Evolutionary conservation across 2,329 filamentous ascomycete genomes (phyloP), one percentile per base, ranked within the genome.

Genomic region (Teratosphaeria pseudoeucalypti): DNA sequence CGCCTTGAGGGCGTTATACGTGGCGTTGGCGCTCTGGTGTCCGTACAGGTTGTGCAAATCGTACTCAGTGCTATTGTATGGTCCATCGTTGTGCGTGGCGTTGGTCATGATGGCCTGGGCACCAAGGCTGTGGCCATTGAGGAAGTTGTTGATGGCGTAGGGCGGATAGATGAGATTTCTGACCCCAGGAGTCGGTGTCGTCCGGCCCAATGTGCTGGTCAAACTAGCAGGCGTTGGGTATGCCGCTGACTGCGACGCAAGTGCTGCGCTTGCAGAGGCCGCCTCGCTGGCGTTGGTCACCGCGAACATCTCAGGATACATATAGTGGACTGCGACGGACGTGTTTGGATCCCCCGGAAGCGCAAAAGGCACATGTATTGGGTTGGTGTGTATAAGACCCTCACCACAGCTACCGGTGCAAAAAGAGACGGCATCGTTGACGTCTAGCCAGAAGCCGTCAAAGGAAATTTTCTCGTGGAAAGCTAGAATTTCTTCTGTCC

Each of bases 291-390:
- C 73, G 67, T 90, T 90, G 23, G 85, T 88, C 53, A 83, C 64
- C 58, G 86, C 82, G 74, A 90, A 90, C 6, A 79, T 81, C 71
- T 90, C 87, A 0, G 87, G 87, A 61, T 86, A 89, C 2, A 60
- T 43, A 52, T 64, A 69, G 54, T 69, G 63, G 49, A 69, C 63
- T 16, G 64, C 66, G 26, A 66, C 54, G 7, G 62, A 57, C 3
- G 59, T 61, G 29, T 61, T 61, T 11, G 59, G 62, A 29, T 90
- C 68, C 65, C 32, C 67, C 67, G 82, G 78, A 6, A 85, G 85
- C 66, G 89, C 86, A 56, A 68, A 66, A 2, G 67, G 66, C 16
- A 64, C 60, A 60, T 69, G 66, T 0, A 83, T 84, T 0, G 57
- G 59, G 54, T 68, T 68, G 57, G 62, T 57, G 11, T 23, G 56